Conservation (phyloP, 345 rosid species). For the Euphorbia peplus region DNA sequence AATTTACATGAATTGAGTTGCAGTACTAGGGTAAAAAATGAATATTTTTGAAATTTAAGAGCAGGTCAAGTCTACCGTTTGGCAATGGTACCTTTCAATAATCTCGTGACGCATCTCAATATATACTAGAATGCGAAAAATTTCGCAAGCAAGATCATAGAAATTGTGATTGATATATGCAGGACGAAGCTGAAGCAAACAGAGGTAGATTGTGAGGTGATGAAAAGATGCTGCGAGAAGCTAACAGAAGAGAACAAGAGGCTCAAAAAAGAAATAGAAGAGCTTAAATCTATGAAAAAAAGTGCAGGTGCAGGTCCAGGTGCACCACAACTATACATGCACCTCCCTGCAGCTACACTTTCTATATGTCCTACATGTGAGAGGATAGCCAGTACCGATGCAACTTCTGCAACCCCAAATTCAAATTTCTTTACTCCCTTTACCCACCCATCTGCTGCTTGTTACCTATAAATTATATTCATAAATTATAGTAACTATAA, state of each 20-base stretch:
- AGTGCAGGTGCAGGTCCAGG: not conserved
- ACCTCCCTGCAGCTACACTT: constrained; percentile 44
- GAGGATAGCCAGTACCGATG: constrained; percentile 18
- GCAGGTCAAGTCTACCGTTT: no score
- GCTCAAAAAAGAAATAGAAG: constrained; percentile 55
- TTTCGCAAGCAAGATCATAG: no score
- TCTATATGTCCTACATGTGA: constrained; percentile 43
- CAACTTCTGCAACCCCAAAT: constrained; percentile 10
- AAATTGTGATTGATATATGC: no score
- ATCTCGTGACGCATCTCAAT: no score
- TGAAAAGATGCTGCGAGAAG: constrained; percentile 55
- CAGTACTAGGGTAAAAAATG: no score
- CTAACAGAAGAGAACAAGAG: constrained; percentile 55
- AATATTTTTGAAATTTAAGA: no score
- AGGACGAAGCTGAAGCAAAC: constrained; percentile 74
- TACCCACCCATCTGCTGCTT: constrained; percentile 29
- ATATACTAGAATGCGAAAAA: no score
- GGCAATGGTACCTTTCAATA: no score
- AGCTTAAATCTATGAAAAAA: constrained; percentile 41
- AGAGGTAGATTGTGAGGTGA: constrained; percentile 52
- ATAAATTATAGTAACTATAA: no score
- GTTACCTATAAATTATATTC: constrained; percentile 12
- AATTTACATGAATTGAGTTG: no score
- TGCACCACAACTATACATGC: constrained; percentile 22
- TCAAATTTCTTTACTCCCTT: constrained; percentile 21